phyloP scores from a whole-genome alignment of 169 alveolate species.

The Plasmodium blacklocki region DNA sequence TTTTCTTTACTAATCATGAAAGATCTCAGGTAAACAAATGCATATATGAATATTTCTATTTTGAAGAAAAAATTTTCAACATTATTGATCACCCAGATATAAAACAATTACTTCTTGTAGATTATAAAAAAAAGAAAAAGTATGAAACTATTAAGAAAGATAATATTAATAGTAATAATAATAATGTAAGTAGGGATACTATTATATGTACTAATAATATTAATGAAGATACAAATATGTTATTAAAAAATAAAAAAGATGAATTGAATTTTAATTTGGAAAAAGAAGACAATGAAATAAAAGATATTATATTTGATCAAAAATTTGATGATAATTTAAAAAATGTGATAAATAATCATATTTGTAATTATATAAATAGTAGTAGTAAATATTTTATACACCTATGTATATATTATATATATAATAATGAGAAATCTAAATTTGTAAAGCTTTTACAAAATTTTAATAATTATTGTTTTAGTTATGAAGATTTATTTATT shows the following conservation, averaged over 20 bases:
- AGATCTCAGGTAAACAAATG: constrained; percentile 38
- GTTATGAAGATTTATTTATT: constrained; percentile 69
- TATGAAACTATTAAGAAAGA: not conserved
- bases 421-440: constrained; percentile 57
- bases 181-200: not conserved
- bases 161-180: not conserved
- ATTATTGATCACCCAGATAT: constrained; percentile 24
- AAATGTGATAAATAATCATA: constrained; percentile 17
- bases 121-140: not conserved
- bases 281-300: constrained; percentile 2
- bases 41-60: constrained; percentile 59
- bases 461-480: constrained; percentile 19
- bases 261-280: not conserved
- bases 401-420: constrained; percentile 46
- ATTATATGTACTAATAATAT: not conserved
- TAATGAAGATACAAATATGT: not conserved
- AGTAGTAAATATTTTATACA: constrained; percentile 52
- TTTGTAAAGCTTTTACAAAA: constrained; percentile 39
- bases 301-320: constrained; percentile 6
- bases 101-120: not conserved
- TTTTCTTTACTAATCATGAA: constrained; percentile 32
- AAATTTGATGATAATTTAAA: constrained; percentile 14
- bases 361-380: constrained; percentile 31
- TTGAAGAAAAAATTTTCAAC: constrained; percentile 48
- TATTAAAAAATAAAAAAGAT: too few species aligned